phyloP scores from a whole-genome alignment of 805 yeast species.

The Kuraishia ogatae region DNA sequence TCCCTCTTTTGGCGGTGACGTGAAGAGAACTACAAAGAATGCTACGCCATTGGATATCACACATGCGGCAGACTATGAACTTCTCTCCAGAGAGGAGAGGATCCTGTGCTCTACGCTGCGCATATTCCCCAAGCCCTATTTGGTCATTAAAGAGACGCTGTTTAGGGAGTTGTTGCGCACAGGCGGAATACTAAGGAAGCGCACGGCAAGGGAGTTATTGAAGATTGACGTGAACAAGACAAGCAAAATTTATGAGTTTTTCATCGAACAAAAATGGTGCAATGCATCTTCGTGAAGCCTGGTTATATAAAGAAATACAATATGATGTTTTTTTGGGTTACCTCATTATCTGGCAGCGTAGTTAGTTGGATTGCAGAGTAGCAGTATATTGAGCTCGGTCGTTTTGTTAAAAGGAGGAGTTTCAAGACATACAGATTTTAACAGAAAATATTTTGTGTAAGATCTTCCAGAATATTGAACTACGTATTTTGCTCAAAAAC shows the following conservation, averaged over 20 bases:
- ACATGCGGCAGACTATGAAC: constrained; percentile 73
- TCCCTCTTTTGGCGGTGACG: constrained; percentile 22
- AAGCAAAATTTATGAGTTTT: constrained; percentile 84
- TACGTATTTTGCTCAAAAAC: too few species aligned
- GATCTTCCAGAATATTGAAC: too few species aligned
- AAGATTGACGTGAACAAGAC: constrained; percentile 85
- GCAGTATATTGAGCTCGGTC: too few species aligned
- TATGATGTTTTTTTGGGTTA: too few species aligned
- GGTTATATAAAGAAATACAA: too few species aligned
- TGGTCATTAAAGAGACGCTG: constrained; percentile 83
- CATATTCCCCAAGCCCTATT: constrained; percentile 85
- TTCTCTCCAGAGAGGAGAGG: constrained; percentile 84
- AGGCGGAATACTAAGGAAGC: constrained; percentile 77
- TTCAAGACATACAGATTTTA: too few species aligned
- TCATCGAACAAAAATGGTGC: constrained; percentile 88
- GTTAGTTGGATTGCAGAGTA: too few species aligned
- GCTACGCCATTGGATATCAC: constrained; percentile 57
- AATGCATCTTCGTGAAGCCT: constrained; percentile 10
- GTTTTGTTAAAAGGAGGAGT: too few species aligned
- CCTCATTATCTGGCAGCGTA: too few species aligned
- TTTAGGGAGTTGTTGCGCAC: constrained; percentile 81
- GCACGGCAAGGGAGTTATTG: constrained; percentile 74
- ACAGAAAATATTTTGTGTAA: too few species aligned
- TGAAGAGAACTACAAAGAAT: constrained; percentile 29
- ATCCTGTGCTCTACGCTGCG: constrained; percentile 75